Conservation (phyloP, 805 yeast genomes). For the Zygosaccharomyces pseudorouxii region DNA sequence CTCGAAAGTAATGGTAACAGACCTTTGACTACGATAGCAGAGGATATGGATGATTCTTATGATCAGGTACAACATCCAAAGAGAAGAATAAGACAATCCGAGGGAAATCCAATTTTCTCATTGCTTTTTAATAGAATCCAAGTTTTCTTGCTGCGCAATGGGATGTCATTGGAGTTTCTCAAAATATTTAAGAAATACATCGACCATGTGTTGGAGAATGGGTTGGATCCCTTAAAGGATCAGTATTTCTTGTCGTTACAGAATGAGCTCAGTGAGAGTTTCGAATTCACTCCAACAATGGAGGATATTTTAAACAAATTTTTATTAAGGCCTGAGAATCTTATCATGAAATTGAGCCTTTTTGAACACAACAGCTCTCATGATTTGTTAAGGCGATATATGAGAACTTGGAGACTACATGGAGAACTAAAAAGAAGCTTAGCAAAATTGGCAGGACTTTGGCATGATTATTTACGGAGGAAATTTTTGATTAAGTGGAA, state of each 20-base stretch:
- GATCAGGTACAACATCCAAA: not conserved
- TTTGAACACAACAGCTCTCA: conserved; percentile 15
- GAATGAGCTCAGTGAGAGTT: conserved; percentile 21
- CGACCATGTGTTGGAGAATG: conserved; percentile 14
- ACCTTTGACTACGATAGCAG: not conserved
- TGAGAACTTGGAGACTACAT: conserved; percentile 20
- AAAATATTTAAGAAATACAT: conserved; percentile 24
- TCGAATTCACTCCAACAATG: conserved; percentile 16
- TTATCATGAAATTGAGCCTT: conserved; percentile 22
- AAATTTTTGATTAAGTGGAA: conserved; percentile 16
- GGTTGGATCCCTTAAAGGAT: conserved; percentile 24
- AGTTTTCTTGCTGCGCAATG: conserved; percentile 24
- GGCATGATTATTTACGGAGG: conserved; percentile 15
- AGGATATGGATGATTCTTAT: not conserved
- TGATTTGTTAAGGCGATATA: conserved; percentile 7
- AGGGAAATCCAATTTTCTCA: conserved; percentile 12
- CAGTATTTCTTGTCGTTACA: conserved; percentile 19
- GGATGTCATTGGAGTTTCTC: conserved; percentile 26
- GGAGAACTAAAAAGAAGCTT: conserved; percentile 12
- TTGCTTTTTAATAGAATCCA: conserved; percentile 24
- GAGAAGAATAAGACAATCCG: not conserved
- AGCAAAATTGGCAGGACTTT: conserved; percentile 11
- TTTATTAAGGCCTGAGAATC: conserved; percentile 25
- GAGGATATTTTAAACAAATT: conserved; percentile 20
- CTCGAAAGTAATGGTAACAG: not conserved